Evolutionary conservation across 1,284 basidiomycete genomes (phyloP), one percentile per base, ranked within the genome.

Genomic region (Microstroma glucosiphilum): DNA sequence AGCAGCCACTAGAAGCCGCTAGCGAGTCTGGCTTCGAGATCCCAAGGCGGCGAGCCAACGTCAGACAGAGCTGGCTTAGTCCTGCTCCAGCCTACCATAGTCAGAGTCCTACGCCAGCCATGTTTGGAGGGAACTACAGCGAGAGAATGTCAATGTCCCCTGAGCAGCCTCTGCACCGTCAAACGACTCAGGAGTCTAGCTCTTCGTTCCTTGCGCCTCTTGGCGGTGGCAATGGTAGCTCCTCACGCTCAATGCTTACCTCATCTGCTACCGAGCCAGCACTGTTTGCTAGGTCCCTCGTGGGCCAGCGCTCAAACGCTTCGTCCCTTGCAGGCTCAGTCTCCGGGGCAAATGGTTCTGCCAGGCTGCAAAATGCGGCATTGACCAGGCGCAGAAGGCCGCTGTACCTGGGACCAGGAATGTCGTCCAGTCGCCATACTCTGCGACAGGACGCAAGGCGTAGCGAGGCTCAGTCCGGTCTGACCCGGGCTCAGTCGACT

Each of bases 371-470:
- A 37, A 37, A 37, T 37, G 30, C 30, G 51, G 21, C 51, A 54
- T 19, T 54, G 21, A 8, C 26, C 30, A 41, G 57, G 7, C 13
- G 55, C 2, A 40, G 56, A 26, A 40, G 60, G 26, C 60, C 60
- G 12, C 23, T 61, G 15, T 61, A 61, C 25, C 30, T 61, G 9
- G 60, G 60, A 7, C 60, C 60, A 23, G 60, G 60, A n/a, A 49
- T 56, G 19, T 54, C 51, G 2, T 17, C 51, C 51, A 54, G 30
- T 37, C 30, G 30, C 9, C 30, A 37, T 9, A 37, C 30, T 9
- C 9, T 37, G 4, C 30, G 30, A 37, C 30, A 37, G 30, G 30
- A 37, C 30, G 30, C 30, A 37, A 37, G 30, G 30, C 30, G 30
- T 37, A 37, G 30, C 30, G 30, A 37, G 30, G 30, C 30, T 37